phyloP scores from a whole-genome alignment of 2,329 filamentous ascomycete species.

The Helicocarpus griseus region DNA sequence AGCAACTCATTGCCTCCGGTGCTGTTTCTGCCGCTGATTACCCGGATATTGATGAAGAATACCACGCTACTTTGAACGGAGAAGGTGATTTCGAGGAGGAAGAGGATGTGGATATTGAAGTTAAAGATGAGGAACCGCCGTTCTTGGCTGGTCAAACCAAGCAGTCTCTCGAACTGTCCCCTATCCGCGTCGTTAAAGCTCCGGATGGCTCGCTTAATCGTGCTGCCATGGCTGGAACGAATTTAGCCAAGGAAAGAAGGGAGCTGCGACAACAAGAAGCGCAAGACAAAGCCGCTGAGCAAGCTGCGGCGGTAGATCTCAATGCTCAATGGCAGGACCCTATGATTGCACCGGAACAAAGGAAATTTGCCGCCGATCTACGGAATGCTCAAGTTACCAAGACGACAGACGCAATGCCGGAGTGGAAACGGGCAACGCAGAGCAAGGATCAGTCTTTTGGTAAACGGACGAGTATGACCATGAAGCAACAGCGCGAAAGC shows the following conservation, averaged over 20 bases:
- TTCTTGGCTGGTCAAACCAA: slow-evolving; percentile 95
- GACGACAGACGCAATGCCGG: slow-evolving; percentile 61
- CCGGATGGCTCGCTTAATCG: slow-evolving; percentile 97
- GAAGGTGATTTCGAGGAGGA: slow-evolving; percentile 86
- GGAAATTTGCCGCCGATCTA: slow-evolving; percentile 82
- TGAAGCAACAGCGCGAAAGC: slow-evolving; percentile 87
- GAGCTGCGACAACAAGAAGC: slow-evolving; percentile 83
- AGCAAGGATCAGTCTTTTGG: slow-evolving; percentile 72
- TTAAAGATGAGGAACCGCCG: slow-evolving; percentile 89
- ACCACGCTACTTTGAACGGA: slow-evolving; percentile 75
- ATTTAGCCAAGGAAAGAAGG: slow-evolving; percentile 77
- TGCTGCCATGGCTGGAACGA: slow-evolving; percentile 86
- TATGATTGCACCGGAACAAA: slow-evolving; percentile 76
- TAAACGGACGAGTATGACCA: slow-evolving; percentile 80
- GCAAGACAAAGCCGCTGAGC: slow-evolving; percentile 65
- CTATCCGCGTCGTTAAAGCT: slow-evolving; percentile 92
- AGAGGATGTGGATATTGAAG: slow-evolving; percentile 94
- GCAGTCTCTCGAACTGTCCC: slow-evolving; percentile 86
- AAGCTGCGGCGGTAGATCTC: slow-evolving; percentile 68
- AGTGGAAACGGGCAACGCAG: slow-evolving; percentile 82
- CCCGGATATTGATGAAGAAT: slow-evolving; percentile 88
- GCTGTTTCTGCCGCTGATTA: slow-evolving; percentile 89
- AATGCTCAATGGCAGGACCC: slow-evolving; percentile 93
- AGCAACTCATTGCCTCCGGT: slow-evolving; percentile 90
- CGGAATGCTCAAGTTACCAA: slow-evolving; percentile 55